Conservation (phyloP, 2,329 filamentous ascomycete genomes). For the Aspergillus cejpii region DNA sequence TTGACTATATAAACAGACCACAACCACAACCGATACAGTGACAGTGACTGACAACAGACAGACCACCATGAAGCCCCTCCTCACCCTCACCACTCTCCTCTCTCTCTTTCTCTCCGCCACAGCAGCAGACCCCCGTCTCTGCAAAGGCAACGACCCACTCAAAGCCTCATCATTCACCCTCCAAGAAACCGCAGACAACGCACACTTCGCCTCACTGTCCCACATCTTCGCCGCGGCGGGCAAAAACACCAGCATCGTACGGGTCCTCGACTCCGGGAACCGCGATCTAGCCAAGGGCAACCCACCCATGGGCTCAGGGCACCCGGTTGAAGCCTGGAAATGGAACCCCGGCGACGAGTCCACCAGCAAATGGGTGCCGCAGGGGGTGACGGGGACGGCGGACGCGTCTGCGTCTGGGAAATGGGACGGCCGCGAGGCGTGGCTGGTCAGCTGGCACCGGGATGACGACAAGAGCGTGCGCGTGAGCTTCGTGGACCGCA, state of each 20-base stretch:
- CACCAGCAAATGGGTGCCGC: constrained; percentile 32
- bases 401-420: constrained; percentile 28
- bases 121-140: background rate
- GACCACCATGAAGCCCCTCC: background rate
- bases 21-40: background rate
- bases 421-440: constrained; percentile 30
- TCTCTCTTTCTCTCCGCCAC: background rate
- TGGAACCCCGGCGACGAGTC: constrained; percentile 27
- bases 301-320: constrained; percentile 1
- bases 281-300: constrained; percentile 9
- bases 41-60: background rate
- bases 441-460: constrained; percentile 34
- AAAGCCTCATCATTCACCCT: constrained; percentile 8
- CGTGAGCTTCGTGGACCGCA: constrained; percentile 30
- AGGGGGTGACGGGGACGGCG: constrained; percentile 31
- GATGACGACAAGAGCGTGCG: constrained; percentile 25
- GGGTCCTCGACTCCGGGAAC: constrained; percentile 16
- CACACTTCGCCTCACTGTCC: constrained; percentile 9
- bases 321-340: constrained; percentile 11
- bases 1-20: no score
- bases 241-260: constrained; percentile 11
- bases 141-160: background rate
- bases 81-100: background rate
- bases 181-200: constrained; percentile 7
- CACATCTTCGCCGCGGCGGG: constrained; percentile 8